Evolutionary conservation across 2,329 filamentous ascomycete genomes (phyloP).

Genomic region (Trichoderma atroviride): DNA sequence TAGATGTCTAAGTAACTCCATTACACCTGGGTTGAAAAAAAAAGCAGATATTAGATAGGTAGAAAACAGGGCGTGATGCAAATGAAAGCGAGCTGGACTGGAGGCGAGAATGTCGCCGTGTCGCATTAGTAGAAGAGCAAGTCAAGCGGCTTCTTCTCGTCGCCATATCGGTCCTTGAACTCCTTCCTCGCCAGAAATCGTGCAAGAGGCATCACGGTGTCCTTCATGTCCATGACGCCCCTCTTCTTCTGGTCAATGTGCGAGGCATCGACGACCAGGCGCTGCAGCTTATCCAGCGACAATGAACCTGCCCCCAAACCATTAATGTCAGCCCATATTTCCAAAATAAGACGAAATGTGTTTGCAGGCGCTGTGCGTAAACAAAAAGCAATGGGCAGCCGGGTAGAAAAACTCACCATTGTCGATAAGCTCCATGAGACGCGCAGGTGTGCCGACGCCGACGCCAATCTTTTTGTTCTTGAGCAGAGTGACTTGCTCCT

Average conservation of each 20-base stretch:
- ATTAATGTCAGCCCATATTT: neutral
- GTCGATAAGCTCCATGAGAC: constrained; percentile 80
- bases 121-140: constrained; percentile 65
- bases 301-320: constrained; percentile 57
- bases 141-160: constrained; percentile 59
- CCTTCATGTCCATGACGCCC: constrained; percentile 92
- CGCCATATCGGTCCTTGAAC: constrained; percentile 70
- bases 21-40: neutral
- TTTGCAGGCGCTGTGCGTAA: too few species aligned
- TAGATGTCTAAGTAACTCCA: neutral
- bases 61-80: neutral
- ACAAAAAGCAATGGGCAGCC: neutral
- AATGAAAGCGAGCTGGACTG: neutral
- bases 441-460: constrained; percentile 84
- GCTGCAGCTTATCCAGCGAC: constrained; percentile 69
- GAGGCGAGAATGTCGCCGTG: neutral
- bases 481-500: constrained; percentile 79
- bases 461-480: constrained; percentile 74
- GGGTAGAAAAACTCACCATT: constrained; percentile 60
- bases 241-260: constrained; percentile 95
- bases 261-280: constrained; percentile 86
- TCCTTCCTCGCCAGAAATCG: constrained; percentile 71
- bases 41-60: neutral
- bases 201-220: constrained; percentile 80
- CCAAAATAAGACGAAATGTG: neutral